Base-by-base conservation (phyloP, 176 grass and related monocot genomes). In the Paspalum vaginatum region DNA sequence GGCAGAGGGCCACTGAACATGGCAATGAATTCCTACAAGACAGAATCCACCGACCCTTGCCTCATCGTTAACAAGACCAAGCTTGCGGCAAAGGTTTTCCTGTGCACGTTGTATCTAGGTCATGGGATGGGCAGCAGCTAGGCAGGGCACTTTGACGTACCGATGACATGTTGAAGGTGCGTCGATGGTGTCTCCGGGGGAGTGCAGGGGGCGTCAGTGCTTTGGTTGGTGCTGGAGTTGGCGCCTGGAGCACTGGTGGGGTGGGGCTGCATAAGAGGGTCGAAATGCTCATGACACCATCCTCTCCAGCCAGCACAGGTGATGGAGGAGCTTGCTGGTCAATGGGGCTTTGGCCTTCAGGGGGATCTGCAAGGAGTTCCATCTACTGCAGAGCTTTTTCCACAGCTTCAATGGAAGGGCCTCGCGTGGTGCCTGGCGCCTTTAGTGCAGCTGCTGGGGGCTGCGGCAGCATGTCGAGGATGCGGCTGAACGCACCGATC, bases 181-280 rank as follows among this genome's bases (percentile, higher is more conserved):
- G 48, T 14, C 16, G 13, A 14, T 14, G 4, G 0, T 14, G 48
- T 0, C 0, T 3, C 1, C 14, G n/a, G 14, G 1, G n/a, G n/a
- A 11, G 14, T 5, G 0, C 16, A 15, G 48, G 0, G 5, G 0
- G 11, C 0, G 47, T 0, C 3, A 12, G 11, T 3, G 11, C 1
- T 8, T 0, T 0, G 14, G 3, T 12, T 53, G 50, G 16, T 7
- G 15, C 16, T 0, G 50, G 6, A 2, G 16, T 0, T 1, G 5
- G 16, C 16, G 16, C 1, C 15, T 53, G 50, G 2, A 53, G 50
- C 50, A 53, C 50, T 16, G 16, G 5, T 16, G 16, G 15, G 0
- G 16, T 13, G 1, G 50, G 50, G 15, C 17, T 52, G 50, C 50
- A 16, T 4, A 52, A 17, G 0, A 52, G 1, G 1, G 5, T 6